Evolutionary conservation across 2,329 filamentous ascomycete genomes (phyloP).

Genomic region (Mariannaea sp.): DNA sequence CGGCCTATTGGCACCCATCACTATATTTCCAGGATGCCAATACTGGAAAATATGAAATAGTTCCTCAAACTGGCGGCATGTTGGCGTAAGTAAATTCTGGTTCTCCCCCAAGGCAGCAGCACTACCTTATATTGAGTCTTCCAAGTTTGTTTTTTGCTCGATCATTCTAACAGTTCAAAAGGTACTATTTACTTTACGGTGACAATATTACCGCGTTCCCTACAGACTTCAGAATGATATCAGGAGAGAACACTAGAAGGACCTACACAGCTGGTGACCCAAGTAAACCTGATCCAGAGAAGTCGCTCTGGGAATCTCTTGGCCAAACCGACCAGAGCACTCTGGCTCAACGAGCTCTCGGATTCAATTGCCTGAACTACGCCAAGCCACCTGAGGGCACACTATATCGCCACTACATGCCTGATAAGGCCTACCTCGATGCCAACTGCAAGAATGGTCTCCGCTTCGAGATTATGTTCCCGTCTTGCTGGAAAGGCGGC

Average conservation of each 20-base stretch:
- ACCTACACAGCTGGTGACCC: constrained; percentile 73
- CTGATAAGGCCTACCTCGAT: constrained; percentile 79
- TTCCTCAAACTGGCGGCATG: constrained; percentile 80
- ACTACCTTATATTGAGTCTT: background rate
- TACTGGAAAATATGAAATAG: constrained; percentile 69
- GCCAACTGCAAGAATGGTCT: constrained; percentile 80
- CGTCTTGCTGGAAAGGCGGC: constrained; percentile 84
- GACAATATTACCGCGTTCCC: constrained; percentile 76
- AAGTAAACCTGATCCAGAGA: constrained; percentile 64
- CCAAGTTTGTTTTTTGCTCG: background rate
- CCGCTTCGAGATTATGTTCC: constrained; percentile 84
- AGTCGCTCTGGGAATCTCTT: constrained; percentile 70
- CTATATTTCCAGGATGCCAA: constrained; percentile 74
- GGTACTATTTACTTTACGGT: constrained; percentile 82
- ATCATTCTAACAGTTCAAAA: constrained; percentile 39
- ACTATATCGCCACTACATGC: constrained; percentile 80
- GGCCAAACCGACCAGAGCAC: constrained; percentile 69
- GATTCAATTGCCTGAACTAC: constrained; percentile 97
- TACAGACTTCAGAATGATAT: constrained; percentile 77
- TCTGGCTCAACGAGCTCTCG: constrained; percentile 79
- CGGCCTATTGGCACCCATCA: constrained; percentile 83
- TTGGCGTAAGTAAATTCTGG: constrained; percentile 71
- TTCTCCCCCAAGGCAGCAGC: background rate
- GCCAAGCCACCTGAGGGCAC: constrained; percentile 66
- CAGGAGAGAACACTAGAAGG: constrained; percentile 70